Base-by-base conservation (phyloP, 495 filamentous ascomycete genomes). In the Sordaria brevicollis region DNA sequence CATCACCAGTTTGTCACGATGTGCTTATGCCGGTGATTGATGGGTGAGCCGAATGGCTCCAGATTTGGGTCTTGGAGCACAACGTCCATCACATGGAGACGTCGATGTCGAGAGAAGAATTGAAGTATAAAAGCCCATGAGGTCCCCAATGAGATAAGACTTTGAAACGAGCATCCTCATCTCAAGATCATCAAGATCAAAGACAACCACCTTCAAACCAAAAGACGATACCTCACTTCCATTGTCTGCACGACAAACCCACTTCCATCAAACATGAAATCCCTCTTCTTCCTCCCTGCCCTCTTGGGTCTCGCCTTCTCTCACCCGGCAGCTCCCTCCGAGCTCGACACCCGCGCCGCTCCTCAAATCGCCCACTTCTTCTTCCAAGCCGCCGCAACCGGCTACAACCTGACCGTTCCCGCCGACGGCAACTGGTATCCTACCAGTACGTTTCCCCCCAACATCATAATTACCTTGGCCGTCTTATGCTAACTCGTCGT, bases 301-400 rank as follows among this genome's bases (percentile, higher is more conserved):
- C 65, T 65, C 36, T 35, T 75, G 35, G 68, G 70, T 25, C 35
- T 71, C 25, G 72, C 72, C 25, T 35, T 19, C 39, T 19, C 70
- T 13, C 21, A 66, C 38, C 39, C 73, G 2, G 69, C 72, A 67
- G 37, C 69, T 10, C 75, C 73, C n/a, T n/a, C n/a, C 11, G 49
- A 62, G 6, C 31, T 77, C 2, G 71, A 77, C 36, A 69, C 72
- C 21, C 67, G 75, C 21, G 70, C 66, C 67, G 68, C 43, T 19
- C 68, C 69, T 6, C 77, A 78, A 15, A 76, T 73, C 15, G 77
- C 77, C 29, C 68, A 75, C 43, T 73, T 78, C 41, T 75, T 33
- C 15, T 78, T 77, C 68, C 73, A 77, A 54, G 77, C 71, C 62
- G 77, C 75, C 9, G 75, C 77, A 0, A 73, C 77, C 35, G 15